phyloP scores from a whole-genome alignment of 1,284 basidiomycete genomes.

The Lentinula novae-zelandiae region DNA sequence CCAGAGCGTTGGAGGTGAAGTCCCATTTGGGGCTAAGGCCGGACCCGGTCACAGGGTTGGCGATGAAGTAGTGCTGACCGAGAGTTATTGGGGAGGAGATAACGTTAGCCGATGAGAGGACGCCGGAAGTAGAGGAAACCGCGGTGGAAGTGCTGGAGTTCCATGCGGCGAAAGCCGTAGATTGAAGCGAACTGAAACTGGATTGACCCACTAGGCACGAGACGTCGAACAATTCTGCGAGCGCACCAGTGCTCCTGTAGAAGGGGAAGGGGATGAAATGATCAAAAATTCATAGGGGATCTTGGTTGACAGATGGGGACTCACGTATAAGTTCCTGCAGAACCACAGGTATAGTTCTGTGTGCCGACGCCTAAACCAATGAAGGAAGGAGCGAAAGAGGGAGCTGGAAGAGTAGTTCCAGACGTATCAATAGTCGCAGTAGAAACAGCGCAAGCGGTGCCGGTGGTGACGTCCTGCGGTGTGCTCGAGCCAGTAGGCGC shows the following conservation, averaged over 20 bases:
- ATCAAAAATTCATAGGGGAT: not conserved
- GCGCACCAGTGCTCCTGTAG: not conserved
- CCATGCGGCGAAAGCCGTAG: conserved; percentile 39
- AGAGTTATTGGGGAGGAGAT: conserved; percentile 34
- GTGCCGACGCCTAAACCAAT: conserved; percentile 44
- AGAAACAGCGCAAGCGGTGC: conserved; percentile 7
- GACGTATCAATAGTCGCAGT: conserved; percentile 3
- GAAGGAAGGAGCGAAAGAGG: conserved; percentile 32
- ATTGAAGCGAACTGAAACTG: conserved; percentile 37
- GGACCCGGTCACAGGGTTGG: conserved; percentile 11
- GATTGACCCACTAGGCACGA: conserved; percentile 39
- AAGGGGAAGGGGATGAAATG: not conserved
- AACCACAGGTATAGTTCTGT: conserved; percentile 46
- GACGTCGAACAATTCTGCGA: not conserved
- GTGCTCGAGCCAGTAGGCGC: not conserved
- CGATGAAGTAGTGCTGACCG: conserved; percentile 56
- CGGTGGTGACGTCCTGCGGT: not conserved
- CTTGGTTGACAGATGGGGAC: conserved; percentile 7
- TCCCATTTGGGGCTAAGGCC: conserved; percentile 43
- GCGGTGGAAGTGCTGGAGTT: conserved; percentile 20
- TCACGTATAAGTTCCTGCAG: conserved; percentile 35
- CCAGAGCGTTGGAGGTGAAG: conserved; percentile 4
- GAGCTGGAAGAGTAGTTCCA: conserved; percentile 28
- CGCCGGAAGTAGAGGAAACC: not conserved
- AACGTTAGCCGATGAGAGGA: not conserved